phyloP scores from a whole-genome alignment of 495 filamentous ascomycete species.

The Aspergillus sclerotiicarbonarius region DNA sequence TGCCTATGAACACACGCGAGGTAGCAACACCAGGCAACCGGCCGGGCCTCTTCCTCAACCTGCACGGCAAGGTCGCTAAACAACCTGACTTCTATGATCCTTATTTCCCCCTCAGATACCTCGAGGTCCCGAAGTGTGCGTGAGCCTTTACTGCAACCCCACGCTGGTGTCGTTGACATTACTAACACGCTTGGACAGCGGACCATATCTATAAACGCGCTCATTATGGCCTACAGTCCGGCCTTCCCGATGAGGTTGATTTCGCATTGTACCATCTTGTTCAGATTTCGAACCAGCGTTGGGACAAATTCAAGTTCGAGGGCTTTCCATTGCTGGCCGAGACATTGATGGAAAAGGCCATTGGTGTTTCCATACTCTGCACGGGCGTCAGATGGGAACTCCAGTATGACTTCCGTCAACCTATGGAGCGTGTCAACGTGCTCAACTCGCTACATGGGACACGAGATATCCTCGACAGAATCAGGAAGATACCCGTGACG shows the following conservation, averaged over 20 bases:
- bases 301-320: slow-evolving; percentile 94
- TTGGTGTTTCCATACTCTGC: slow-evolving; percentile 70
- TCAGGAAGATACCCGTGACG: slow-evolving; percentile 56
- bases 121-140: slow-evolving; percentile 45
- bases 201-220: slow-evolving; percentile 82
- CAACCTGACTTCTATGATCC: slow-evolving; percentile 45
- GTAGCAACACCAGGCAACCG: slow-evolving; percentile 46
- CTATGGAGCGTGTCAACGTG: slow-evolving; percentile 64
- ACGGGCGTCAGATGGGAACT: slow-evolving; percentile 81
- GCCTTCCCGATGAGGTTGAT: slow-evolving; percentile 75
- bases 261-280: slow-evolving; percentile 91
- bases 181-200: slow-evolving; percentile 24
- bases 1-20: slow-evolving; percentile 44
- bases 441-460: slow-evolving; percentile 66
- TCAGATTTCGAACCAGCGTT: slow-evolving; percentile 89
- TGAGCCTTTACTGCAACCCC: neutral
- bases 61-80: slow-evolving; percentile 30
- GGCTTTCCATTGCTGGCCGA: slow-evolving; percentile 87
- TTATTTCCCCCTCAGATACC: slow-evolving; percentile 40
- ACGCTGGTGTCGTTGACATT: neutral
- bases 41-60: slow-evolving; percentile 33
- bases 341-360: slow-evolving; percentile 77
- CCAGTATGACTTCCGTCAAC: slow-evolving; percentile 57
- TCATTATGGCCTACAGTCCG: slow-evolving; percentile 73
- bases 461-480: slow-evolving; percentile 66